A percentile compares a stretch with the other conserved stretches of the same genome.
These are phyloP conservation scores for Datura wrightii DNA, from an alignment of 257 asterid genomes.

Conservation along the genomic window DNA sequence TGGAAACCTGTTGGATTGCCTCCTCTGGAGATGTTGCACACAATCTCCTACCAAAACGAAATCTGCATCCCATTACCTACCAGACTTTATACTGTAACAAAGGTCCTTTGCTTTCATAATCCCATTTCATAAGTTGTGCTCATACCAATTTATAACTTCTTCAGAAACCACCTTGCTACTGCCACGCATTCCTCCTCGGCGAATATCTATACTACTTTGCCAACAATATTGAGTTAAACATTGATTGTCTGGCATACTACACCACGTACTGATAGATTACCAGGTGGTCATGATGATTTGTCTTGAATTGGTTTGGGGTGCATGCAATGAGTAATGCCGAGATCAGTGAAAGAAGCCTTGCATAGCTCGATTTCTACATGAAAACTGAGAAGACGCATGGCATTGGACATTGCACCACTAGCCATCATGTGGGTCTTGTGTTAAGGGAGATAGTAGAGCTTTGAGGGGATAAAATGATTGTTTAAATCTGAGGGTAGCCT, in stretches of 20 bases:
- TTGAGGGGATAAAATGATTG: background rate
- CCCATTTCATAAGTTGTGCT: background rate
- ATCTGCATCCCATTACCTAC: background rate
- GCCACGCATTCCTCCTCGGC: background rate
- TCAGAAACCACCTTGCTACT: background rate
- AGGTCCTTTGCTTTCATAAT: background rate
- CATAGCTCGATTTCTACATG: too few relatives aligned
- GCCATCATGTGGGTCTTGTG: background rate
- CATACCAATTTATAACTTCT: background rate
- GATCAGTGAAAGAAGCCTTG: background rate
- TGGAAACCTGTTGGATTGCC: background rate
- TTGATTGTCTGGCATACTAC: background rate
- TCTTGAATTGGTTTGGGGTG: too few relatives aligned
- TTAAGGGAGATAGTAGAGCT: background rate
- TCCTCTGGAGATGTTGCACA: background rate
- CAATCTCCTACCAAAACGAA: background rate
- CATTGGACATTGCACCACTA: background rate
- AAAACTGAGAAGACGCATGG: too few relatives aligned
- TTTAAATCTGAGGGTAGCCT: background rate
- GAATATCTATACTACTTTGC: background rate
- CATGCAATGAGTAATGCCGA: too few relatives aligned
- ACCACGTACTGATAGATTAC: background rate
- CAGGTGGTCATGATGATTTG: too few relatives aligned
- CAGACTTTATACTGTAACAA: background rate
- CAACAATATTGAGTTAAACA: background rate